Evolutionary conservation across 306 rosid species (phyloP).

Genomic region (Casuarina cunninghamiana): DNA sequence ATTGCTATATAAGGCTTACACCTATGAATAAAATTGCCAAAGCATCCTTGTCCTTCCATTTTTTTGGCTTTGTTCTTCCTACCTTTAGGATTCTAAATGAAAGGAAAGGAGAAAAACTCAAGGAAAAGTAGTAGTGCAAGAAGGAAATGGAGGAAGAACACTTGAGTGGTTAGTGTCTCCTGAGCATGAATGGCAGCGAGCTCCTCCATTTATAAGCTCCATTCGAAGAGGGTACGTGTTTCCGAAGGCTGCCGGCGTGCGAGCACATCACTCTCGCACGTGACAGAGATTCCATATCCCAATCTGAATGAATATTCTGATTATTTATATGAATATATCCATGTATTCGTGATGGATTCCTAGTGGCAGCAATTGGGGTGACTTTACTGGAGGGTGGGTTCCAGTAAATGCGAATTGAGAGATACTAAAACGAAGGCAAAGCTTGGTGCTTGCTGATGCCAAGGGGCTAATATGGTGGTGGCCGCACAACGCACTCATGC

Average conservation of each 20-base stretch:
- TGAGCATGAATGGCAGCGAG: conserved; percentile 26
- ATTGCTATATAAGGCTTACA: conserved; percentile 88
- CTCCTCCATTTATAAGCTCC: conserved; percentile 41
- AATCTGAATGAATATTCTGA: conserved; percentile 29
- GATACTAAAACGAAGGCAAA: neutral
- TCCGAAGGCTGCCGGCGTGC: neutral
- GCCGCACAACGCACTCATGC: neutral
- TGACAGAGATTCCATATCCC: neutral
- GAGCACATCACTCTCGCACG: neutral
- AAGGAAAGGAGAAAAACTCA: neutral
- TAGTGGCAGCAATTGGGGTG: conserved; percentile 27
- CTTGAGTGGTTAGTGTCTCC: conserved; percentile 48
- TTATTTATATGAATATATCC: neutral
- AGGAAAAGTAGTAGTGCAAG: neutral
- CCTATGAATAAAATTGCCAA: conserved; percentile 39
- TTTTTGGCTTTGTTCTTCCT: conserved; percentile 17
- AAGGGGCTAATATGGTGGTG: conserved; percentile 19
- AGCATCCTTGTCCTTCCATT: conserved; percentile 47
- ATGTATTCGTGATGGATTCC: conserved; percentile 29
- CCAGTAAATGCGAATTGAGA: conserved; percentile 12
- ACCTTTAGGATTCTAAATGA: neutral
- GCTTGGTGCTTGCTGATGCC: conserved; percentile 32
- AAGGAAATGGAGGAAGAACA: conserved; percentile 48
- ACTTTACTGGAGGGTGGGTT: conserved; percentile 18
- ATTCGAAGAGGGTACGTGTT: neutral